Percentiles rank a stretch among this genome's conserved stretches.
phyloP scores from a whole-genome alignment of 2,329 filamentous ascomycete genomes.

The Aspergillus aculeatus region DNA sequence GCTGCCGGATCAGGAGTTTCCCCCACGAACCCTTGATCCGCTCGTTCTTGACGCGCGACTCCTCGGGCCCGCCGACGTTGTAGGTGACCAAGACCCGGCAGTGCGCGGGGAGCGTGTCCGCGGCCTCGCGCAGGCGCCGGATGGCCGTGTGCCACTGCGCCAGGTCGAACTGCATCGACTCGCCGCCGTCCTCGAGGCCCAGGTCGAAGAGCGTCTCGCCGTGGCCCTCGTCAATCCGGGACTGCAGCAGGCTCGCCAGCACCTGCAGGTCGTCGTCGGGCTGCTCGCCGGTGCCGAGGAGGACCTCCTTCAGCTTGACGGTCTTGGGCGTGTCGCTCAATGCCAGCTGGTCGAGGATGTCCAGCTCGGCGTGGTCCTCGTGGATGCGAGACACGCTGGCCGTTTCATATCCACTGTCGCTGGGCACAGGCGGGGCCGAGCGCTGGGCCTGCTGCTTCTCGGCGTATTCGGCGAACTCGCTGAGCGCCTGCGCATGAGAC shows the following conservation, averaged over 20 bases:
- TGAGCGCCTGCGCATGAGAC: slow-evolving; percentile 62
- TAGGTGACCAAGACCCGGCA: slow-evolving; percentile 84
- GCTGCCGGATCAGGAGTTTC: slow-evolving; percentile 80
- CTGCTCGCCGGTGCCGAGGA: slow-evolving; percentile 58
- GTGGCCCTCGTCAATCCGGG: slow-evolving; percentile 75
- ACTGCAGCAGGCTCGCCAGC: slow-evolving; percentile 64
- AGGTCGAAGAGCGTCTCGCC: slow-evolving; percentile 91
- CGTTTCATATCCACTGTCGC: slow-evolving; percentile 44
- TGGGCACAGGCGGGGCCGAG: slow-evolving; percentile 37
- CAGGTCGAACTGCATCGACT: slow-evolving; percentile 73
- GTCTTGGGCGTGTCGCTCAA: slow-evolving; percentile 66
- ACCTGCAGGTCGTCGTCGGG: slow-evolving; percentile 60
- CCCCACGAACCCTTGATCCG: slow-evolving; percentile 75
- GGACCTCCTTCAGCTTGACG: slow-evolving; percentile 70
- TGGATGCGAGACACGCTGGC: slow-evolving; percentile 34
- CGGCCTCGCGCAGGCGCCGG: slow-evolving; percentile 63
- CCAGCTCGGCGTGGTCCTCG: slow-evolving; percentile 82
- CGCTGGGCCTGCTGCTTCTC: slow-evolving; percentile 78
- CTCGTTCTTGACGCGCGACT: slow-evolving; percentile 62
- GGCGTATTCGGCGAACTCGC: slow-evolving; percentile 96
- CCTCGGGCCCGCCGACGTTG: slow-evolving; percentile 76
- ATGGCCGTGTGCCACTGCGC: slow-evolving; percentile 75
- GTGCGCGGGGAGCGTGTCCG: slow-evolving; percentile 66
- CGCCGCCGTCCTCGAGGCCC: slow-evolving; percentile 84
- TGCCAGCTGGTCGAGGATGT: slow-evolving; percentile 77